Evolutionary conservation across 495 filamentous ascomycete genomes (phyloP).

Genomic region (Xylaria intraflava): DNA sequence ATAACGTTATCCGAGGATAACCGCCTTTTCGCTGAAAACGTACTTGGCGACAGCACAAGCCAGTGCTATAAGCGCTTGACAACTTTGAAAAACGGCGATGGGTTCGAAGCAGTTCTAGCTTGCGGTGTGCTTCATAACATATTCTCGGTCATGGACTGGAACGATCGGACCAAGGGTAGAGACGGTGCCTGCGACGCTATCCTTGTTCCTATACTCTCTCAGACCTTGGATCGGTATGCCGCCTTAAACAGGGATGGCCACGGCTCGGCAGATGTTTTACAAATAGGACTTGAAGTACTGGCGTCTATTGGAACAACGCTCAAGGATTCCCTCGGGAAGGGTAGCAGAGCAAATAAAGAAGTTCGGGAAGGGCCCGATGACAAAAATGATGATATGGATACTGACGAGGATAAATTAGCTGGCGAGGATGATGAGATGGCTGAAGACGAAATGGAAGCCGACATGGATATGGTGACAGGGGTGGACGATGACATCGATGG

Average conservation of each 20-base stretch:
- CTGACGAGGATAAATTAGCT: slow-evolving; percentile 24
- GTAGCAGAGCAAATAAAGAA: slow-evolving; percentile 25
- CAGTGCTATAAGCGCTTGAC: slow-evolving; percentile 34
- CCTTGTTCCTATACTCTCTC: slow-evolving; percentile 38
- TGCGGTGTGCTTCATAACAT: slow-evolving; percentile 51
- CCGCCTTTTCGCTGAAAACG: slow-evolving; percentile 34
- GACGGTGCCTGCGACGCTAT: slow-evolving; percentile 42
- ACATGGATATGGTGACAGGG: slow-evolving; percentile 53
- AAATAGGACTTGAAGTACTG: slow-evolving; percentile 48
- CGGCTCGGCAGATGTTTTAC: slow-evolving; percentile 29
- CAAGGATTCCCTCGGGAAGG: slow-evolving; percentile 38
- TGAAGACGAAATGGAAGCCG: slow-evolving; percentile 45
- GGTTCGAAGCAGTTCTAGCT: slow-evolving; percentile 35
- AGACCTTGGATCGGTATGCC: slow-evolving; percentile 29
- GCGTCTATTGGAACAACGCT: slow-evolving; percentile 54
- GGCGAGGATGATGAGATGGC: slow-evolving; percentile 33
- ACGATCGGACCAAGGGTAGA: slow-evolving; percentile 41
- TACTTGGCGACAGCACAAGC: slow-evolving; percentile 33
- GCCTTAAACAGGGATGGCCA: slow-evolving; percentile 16
- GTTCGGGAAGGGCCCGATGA: slow-evolving; percentile 26
- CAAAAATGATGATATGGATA: slow-evolving; percentile 30
- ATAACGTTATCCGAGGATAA: slow-evolving; percentile 52
- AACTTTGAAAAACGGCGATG: slow-evolving; percentile 27
- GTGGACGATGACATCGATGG: slow-evolving; percentile 34
- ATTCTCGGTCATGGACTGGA: slow-evolving; percentile 39